A percentile compares a stretch with the other conserved stretches of the same genome.
Evolutionary conservation across 352 stramenopile genomes (phyloP).

Genomic region (Globisporangium okanoganense): DNA sequence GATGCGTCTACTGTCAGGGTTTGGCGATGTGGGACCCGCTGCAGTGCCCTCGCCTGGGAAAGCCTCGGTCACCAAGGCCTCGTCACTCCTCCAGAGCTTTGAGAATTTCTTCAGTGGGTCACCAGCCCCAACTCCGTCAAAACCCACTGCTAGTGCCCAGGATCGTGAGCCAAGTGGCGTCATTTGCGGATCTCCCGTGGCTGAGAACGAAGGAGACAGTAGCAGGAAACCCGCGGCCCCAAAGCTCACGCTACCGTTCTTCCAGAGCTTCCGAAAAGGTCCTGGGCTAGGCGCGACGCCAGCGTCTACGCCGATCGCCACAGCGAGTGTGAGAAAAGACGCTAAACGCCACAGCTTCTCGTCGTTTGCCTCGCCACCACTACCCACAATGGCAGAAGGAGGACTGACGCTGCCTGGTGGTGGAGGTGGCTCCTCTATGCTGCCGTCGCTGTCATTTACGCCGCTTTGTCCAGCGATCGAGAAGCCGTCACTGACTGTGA

Average conservation of each 20-base stretch:
- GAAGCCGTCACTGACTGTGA: slow-evolving; percentile 10
- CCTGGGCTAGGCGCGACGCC: slow-evolving; percentile 50
- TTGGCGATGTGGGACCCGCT: neutral
- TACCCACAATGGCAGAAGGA: slow-evolving; percentile 7
- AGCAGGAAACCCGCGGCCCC: slow-evolving; percentile 1
- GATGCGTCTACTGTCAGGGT: slow-evolving; percentile 6
- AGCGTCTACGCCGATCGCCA: slow-evolving; percentile 65
- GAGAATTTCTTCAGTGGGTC: slow-evolving; percentile 20
- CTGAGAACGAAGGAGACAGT: slow-evolving; percentile 7
- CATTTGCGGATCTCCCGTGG: neutral
- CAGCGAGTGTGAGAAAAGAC: slow-evolving; percentile 67
- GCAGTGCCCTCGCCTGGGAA: slow-evolving; percentile 6
- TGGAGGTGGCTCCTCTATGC: neutral
- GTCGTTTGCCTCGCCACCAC: slow-evolving; percentile 25
- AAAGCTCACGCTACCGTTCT: slow-evolving; percentile 62
- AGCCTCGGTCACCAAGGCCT: slow-evolving; percentile 2
- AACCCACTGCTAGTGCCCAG: neutral
- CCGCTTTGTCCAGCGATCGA: slow-evolving; percentile 10
- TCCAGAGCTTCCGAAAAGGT: slow-evolving; percentile 64
- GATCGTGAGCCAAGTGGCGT: neutral
- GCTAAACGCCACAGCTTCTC: slow-evolving; percentile 59
- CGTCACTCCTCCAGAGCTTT: slow-evolving; percentile 15
- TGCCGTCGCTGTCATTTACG: slow-evolving; percentile 23
- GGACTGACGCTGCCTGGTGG: neutral
- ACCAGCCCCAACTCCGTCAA: neutral